Conservation (phyloP, 1,139 yeast species). For the Sporopachydermia cereana region DNA sequence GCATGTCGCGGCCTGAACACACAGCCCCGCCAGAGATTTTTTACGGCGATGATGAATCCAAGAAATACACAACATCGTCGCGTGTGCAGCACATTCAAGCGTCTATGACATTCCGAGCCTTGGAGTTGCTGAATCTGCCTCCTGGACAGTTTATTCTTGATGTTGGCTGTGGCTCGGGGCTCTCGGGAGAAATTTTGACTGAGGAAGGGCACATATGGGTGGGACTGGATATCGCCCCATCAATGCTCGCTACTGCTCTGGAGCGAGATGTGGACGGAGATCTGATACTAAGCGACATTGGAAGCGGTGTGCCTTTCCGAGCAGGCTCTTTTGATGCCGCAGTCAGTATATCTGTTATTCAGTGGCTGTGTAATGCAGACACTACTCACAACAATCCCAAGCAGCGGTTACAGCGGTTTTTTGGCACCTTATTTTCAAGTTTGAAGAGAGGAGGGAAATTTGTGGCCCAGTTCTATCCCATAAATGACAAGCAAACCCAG, state of each 20-base stretch:
- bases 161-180: conserved; percentile 95
- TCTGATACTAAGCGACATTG: conserved; percentile 82
- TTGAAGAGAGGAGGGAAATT: conserved; percentile 92
- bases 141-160: conserved; percentile 66
- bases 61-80: conserved; percentile 80
- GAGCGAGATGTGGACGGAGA: conserved; percentile 94
- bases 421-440: conserved; percentile 78
- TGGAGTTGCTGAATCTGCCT: conserved; percentile 69
- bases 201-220: conserved; percentile 94
- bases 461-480: conserved; percentile 94
- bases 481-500: conserved; percentile 74
- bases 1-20: conserved; percentile 95
- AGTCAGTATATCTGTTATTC: conserved; percentile 87
- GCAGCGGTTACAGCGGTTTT: conserved; percentile 65
- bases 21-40: conserved; percentile 96
- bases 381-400: conserved; percentile 77
- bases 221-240: conserved; percentile 94
- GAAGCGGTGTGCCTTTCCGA: conserved; percentile 87
- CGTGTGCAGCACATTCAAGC: conserved; percentile 98
- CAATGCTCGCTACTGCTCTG: conserved; percentile 90
- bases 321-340: conserved; percentile 98
- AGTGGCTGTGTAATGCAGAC: conserved; percentile 97
- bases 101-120: conserved; percentile 88
- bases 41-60: conserved; percentile 81
- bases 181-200: conserved; percentile 85